phyloP scores from a whole-genome alignment of 805 yeast species.

The Metschnikowia kunwiensis region DNA sequence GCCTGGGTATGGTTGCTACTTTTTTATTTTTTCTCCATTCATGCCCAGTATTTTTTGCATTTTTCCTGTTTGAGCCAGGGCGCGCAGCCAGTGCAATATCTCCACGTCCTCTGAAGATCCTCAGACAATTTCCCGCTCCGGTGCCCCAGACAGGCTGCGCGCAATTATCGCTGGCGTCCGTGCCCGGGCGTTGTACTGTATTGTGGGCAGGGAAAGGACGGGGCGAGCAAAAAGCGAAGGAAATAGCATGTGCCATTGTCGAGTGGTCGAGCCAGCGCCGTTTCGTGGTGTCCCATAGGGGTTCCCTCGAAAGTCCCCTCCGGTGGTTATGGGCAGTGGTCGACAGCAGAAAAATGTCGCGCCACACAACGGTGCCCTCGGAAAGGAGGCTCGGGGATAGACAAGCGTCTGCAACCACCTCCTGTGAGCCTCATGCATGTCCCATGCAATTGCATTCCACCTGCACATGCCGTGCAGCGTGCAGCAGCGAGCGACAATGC shows the following conservation, averaged over 20 bases:
- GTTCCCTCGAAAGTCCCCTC: too few relatives aligned
- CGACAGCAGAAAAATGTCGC: conserved; percentile 12
- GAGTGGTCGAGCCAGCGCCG: too few relatives aligned
- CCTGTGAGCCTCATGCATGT: conserved; percentile 9
- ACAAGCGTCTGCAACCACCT: conserved; percentile 10
- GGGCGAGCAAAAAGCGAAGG: too few relatives aligned
- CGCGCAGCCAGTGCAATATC: conserved; percentile 7
- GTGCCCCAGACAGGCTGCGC: conserved; percentile 4
- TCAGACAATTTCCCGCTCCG: not conserved
- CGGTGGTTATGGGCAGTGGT: too few relatives aligned
- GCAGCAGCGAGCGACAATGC: conserved; percentile 9
- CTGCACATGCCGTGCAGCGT: conserved; percentile 10
- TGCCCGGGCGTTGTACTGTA: not conserved
- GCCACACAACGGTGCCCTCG: conserved; percentile 10
- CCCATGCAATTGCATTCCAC: conserved; percentile 8
- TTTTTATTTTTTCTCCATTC: conserved; percentile 4
- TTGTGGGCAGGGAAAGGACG: conserved; percentile 1
- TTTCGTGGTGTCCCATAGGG: too few relatives aligned
- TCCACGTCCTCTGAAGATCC: not conserved
- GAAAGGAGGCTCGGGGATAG: conserved; percentile 9
- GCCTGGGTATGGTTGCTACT: conserved; percentile 6
- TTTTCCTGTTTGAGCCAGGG: conserved; percentile 6
- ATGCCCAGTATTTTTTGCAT: conserved; percentile 5
- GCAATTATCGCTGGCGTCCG: conserved; percentile 8
- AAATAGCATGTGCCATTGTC: too few relatives aligned